These are phyloP conservation scores for Dovyalis caffra DNA, from an alignment of 345 rosid genomes.

Conservation along the genomic window DNA sequence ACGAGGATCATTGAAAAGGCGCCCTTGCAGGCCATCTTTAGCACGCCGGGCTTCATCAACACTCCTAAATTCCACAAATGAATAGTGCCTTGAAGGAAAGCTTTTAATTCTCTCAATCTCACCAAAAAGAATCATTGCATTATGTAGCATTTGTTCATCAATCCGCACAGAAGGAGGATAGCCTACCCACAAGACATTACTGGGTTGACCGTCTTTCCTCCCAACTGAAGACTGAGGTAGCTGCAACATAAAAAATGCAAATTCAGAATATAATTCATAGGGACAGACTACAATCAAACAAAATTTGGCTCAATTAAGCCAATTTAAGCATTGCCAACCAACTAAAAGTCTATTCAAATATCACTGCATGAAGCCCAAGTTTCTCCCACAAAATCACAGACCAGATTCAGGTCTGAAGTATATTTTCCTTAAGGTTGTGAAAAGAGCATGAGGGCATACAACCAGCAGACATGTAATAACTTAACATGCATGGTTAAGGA, in stretches of 20 bases:
- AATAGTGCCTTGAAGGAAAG: slow-evolving; percentile 73
- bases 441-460: background rate
- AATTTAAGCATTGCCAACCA: background rate
- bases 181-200: slow-evolving; percentile 87
- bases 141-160: slow-evolving; percentile 94
- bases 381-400: background rate
- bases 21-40: slow-evolving; percentile 90
- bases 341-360: background rate
- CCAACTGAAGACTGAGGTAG: slow-evolving; percentile 48
- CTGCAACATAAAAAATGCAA: slow-evolving; percentile 29
- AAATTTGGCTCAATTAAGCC: background rate
- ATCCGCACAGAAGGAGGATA: slow-evolving; percentile 91
- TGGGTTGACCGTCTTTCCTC: slow-evolving; percentile 65
- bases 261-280: background rate
- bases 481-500: background rate
- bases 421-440: background rate
- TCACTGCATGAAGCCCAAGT: background rate
- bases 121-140: slow-evolving; percentile 96
- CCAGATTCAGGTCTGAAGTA: background rate
- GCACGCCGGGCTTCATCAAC: slow-evolving; percentile 94
- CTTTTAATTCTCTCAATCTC: slow-evolving; percentile 91
- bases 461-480: background rate
- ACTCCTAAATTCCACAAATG: slow-evolving; percentile 95
- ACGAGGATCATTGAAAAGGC: slow-evolving; percentile 87
- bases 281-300: background rate